Percentiles rank a stretch among this genome's conserved stretches.
phyloP scores from a whole-genome alignment of 345 rosid genomes.

The Cardiospermum halicacabum region DNA sequence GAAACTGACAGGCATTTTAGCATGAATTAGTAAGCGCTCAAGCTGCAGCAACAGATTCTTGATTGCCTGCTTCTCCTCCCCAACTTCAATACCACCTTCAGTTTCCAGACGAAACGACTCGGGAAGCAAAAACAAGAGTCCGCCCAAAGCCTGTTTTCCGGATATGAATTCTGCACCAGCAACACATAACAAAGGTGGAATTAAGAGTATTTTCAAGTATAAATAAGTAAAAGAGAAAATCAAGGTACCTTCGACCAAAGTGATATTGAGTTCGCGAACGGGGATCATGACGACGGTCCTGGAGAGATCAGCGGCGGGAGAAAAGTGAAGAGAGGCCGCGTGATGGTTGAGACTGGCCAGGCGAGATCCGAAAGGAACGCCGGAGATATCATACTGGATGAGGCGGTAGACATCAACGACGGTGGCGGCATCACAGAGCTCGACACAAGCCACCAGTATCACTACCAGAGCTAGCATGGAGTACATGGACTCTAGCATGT shows the following conservation, averaged over 20 bases:
- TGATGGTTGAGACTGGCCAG: constrained; percentile 86
- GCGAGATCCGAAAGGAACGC: constrained; percentile 89
- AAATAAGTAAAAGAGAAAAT: no score
- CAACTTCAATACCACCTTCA: constrained; percentile 21
- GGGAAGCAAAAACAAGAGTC: constrained; percentile 84
- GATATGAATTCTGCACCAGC: constrained; percentile 58
- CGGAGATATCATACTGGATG: constrained; percentile 91
- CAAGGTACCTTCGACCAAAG: constrained; percentile 41
- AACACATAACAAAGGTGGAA: not conserved
- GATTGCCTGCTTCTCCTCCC: constrained; percentile 39
- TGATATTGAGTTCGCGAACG: constrained; percentile 61
- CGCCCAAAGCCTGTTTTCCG: constrained; percentile 69
- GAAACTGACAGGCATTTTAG: constrained; percentile 75
- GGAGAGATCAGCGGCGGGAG: constrained; percentile 82
- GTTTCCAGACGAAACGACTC: constrained; percentile 49
- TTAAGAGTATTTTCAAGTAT: no score
- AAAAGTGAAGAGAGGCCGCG: constrained; percentile 71
- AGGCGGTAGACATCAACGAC: constrained; percentile 97
- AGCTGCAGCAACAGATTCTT: constrained; percentile 50
- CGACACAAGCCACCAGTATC: constrained; percentile 76
- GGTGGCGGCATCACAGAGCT: constrained; percentile 94
- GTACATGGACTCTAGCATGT: constrained; percentile 61
- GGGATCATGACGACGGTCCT: constrained; percentile 87
- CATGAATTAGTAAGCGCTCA: constrained; percentile 67
- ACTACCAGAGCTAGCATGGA: constrained; percentile 62